Conservation (phyloP, 495 filamentous ascomycete genomes). For the Podospora comata region DNA sequence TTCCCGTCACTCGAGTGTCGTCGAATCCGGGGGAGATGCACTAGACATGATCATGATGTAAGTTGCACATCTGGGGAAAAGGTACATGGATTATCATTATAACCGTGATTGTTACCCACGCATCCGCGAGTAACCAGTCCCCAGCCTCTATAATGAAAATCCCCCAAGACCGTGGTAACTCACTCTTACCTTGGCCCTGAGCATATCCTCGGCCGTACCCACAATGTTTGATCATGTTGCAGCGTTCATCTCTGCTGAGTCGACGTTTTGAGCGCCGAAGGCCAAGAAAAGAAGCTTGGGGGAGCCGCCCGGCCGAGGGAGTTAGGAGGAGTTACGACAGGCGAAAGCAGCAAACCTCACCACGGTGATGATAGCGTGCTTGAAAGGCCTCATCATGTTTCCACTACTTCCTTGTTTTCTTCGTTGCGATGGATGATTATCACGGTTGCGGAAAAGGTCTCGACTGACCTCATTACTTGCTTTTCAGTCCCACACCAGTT, state of each 20-base stretch:
- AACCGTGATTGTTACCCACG: background rate
- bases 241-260: background rate
- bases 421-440: background rate
- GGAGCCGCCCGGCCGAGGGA: background rate
- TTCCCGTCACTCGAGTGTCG: background rate
- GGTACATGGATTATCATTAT: background rate
- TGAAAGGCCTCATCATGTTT: background rate
- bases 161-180: background rate
- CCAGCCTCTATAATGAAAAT: background rate
- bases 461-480: background rate
- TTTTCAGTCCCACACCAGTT: background rate
- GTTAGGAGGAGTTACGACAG: background rate
- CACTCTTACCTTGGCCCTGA: slow-evolving; percentile 4
- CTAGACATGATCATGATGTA: background rate
- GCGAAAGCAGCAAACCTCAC: background rate
- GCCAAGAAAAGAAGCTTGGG: background rate
- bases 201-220: slow-evolving; percentile 17
- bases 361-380: background rate
- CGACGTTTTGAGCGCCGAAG: background rate
- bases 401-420: background rate
- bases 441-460: background rate
- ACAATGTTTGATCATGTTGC: background rate
- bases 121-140: background rate
- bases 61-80: slow-evolving; percentile 4
- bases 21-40: slow-evolving; percentile 3